These are phyloP conservation scores for Talaromyces sp. DNA, from an alignment of 2,329 filamentous ascomycete species.

Conservation along the genomic window DNA sequence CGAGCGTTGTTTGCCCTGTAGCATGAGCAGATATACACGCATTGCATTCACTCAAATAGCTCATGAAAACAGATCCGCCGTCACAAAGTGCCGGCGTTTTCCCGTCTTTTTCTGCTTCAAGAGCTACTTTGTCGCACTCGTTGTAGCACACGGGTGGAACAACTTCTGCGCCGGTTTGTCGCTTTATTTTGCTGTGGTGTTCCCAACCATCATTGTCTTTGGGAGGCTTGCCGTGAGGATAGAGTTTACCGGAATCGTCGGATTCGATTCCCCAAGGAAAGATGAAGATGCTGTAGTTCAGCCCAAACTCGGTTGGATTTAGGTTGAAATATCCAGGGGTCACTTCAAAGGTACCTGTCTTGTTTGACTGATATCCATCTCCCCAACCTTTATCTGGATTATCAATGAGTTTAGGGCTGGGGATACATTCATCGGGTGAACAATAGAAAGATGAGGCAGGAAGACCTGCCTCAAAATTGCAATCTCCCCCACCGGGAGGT, in stretches of 20 bases:
- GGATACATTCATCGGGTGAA: slow-evolving; percentile 39
- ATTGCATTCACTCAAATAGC: slow-evolving; percentile 5
- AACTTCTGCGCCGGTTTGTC: slow-evolving; percentile 1
- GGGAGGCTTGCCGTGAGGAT: neutral
- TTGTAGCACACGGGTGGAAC: slow-evolving; percentile 52
- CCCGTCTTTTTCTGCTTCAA: slow-evolving; percentile 49
- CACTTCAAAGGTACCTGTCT: slow-evolving; percentile 48
- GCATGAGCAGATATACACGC: slow-evolving; percentile 14
- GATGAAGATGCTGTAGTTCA: slow-evolving; percentile 59
- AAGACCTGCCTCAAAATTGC: slow-evolving; percentile 40
- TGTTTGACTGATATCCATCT: slow-evolving; percentile 21
- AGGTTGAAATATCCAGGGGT: slow-evolving; percentile 62
- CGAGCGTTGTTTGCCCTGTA: neutral
- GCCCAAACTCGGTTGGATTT: slow-evolving; percentile 59
- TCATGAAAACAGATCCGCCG: slow-evolving; percentile 17
- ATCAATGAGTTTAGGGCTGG: slow-evolving; percentile 27
- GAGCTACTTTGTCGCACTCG: slow-evolving; percentile 50
- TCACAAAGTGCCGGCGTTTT: slow-evolving; percentile 34
- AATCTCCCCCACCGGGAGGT: slow-evolving; percentile 24
- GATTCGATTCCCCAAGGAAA: slow-evolving; percentile 22
- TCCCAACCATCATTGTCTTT: neutral
- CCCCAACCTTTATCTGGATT: slow-evolving; percentile 25
- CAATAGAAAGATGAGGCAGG: slow-evolving; percentile 40
- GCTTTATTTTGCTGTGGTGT: neutral
- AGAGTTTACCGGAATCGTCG: too few species aligned